phyloP scores from a whole-genome alignment of 2,329 filamentous ascomycete species.

The Kalaharituber pfeilii region DNA sequence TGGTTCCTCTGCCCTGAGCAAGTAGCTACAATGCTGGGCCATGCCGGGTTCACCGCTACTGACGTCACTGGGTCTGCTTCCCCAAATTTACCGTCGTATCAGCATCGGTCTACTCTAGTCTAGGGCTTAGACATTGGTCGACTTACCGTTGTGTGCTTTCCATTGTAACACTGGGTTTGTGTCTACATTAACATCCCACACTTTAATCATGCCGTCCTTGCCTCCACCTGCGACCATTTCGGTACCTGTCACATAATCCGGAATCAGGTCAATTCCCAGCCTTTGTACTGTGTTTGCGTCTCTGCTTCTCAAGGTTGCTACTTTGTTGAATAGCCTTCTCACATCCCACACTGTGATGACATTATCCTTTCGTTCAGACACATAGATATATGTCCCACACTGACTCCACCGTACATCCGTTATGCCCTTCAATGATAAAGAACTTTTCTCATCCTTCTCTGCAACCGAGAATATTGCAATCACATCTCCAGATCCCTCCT shows the following conservation, averaged over 20 bases:
- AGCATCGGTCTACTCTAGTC: neutral
- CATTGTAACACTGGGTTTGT: slow-evolving; percentile 23
- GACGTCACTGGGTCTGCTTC: slow-evolving; percentile 24
- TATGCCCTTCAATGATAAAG: slow-evolving; percentile 29
- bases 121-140: neutral
- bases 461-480: slow-evolving; percentile 28
- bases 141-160: slow-evolving; percentile 21
- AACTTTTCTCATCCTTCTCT: slow-evolving; percentile 8
- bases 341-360: slow-evolving; percentile 34
- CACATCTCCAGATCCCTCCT: slow-evolving; percentile 26
- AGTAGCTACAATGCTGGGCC: slow-evolving; percentile 25
- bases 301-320: slow-evolving; percentile 28
- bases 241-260: slow-evolving; percentile 18
- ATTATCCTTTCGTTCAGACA: slow-evolving; percentile 33
- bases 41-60: slow-evolving; percentile 25
- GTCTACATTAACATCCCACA: slow-evolving; percentile 24
- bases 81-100: too few species aligned
- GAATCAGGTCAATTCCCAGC: slow-evolving; percentile 30
- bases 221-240: slow-evolving; percentile 34
- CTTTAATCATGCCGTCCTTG: slow-evolving; percentile 30
- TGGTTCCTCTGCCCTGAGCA: slow-evolving; percentile 25
- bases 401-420: slow-evolving; percentile 32
- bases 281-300: slow-evolving; percentile 28
- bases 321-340: slow-evolving; percentile 24
- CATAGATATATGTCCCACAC: slow-evolving; percentile 32